These are phyloP conservation scores for Epichloe sp. DNA, from an alignment of 2,329 filamentous ascomycete genomes.

Conservation along the genomic window DNA sequence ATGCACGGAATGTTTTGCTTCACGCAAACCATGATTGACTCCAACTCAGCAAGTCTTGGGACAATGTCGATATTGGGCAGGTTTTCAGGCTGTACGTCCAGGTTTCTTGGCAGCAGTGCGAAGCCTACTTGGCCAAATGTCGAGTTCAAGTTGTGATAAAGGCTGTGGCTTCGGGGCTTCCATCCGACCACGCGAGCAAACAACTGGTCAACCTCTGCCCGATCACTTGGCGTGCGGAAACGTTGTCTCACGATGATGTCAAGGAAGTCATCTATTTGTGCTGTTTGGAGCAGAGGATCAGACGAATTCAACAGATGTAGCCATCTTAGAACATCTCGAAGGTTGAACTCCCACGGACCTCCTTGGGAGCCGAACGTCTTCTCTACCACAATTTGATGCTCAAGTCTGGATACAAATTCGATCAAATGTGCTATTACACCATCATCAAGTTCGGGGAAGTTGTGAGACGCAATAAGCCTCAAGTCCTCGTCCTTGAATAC, in stretches of 20 bases:
- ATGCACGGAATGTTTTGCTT: conserved; percentile 83
- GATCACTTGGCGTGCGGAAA: conserved; percentile 63
- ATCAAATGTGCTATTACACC: conserved; percentile 56
- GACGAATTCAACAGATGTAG: conserved; percentile 45
- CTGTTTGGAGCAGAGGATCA: conserved; percentile 47
- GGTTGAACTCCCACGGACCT: conserved; percentile 90
- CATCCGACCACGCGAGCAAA: conserved; percentile 52
- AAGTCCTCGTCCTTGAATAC: conserved; percentile 74
- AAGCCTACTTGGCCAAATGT: conserved; percentile 66
- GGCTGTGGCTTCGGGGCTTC: conserved; percentile 42
- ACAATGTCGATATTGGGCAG: conserved; percentile 38
- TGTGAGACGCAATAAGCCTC: conserved; percentile 63
- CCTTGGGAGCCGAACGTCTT: conserved; percentile 47
- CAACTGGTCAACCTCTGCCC: conserved; percentile 48
- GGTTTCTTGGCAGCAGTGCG: conserved; percentile 52
- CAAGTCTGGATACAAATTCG: conserved; percentile 66
- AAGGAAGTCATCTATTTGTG: conserved; percentile 58
- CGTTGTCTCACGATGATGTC: conserved; percentile 75
- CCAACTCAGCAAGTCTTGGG: conserved; percentile 56
- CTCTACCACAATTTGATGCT: conserved; percentile 52
- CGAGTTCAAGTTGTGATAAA: conserved; percentile 57
- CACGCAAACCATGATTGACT: conserved; percentile 78
- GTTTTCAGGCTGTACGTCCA: conserved; percentile 34
- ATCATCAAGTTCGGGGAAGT: conserved; percentile 52
- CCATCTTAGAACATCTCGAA: conserved; percentile 85